phyloP scores from a whole-genome alignment of 2,329 filamentous ascomycete species.

The Endocalyx cinctus region DNA sequence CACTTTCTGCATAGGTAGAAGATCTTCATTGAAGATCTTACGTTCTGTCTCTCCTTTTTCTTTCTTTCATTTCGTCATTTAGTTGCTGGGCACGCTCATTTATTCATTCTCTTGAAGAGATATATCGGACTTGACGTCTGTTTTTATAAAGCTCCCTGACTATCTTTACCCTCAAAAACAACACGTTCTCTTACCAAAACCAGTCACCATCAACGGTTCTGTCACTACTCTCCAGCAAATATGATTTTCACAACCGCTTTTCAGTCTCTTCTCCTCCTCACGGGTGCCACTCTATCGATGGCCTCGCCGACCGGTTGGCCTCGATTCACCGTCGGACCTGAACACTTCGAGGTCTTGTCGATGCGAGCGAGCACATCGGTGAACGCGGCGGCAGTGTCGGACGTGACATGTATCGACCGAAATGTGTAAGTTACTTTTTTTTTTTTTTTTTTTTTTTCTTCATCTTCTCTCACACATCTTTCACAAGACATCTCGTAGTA shows the following conservation, averaged over 20 bases:
- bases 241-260: too few species aligned
- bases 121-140: neutral
- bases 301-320: slow-evolving; percentile 33
- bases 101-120: neutral
- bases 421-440: slow-evolving; percentile 30
- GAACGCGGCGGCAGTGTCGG: slow-evolving; percentile 36
- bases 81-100: too few species aligned
- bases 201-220: too few species aligned
- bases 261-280: slow-evolving; percentile 27
- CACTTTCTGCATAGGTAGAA: too few species aligned
- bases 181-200: slow-evolving; percentile 28
- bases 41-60: too few species aligned
- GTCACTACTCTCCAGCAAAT: too few species aligned
- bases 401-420: slow-evolving; percentile 36
- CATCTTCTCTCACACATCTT: neutral
- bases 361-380: slow-evolving; percentile 34
- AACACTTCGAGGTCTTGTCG: slow-evolving; percentile 40
- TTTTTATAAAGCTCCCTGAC: neutral
- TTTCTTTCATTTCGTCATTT: too few species aligned
- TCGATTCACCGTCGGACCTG: slow-evolving; percentile 33
- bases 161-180: slow-evolving; percentile 3
- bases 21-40: too few species aligned
- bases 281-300: slow-evolving; percentile 25
- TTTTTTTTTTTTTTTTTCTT: neutral
- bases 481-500: neutral